Evolutionary conservation across 768 basidiomycete species (phyloP).

Genomic region (Leccinum fibrillosum): DNA sequence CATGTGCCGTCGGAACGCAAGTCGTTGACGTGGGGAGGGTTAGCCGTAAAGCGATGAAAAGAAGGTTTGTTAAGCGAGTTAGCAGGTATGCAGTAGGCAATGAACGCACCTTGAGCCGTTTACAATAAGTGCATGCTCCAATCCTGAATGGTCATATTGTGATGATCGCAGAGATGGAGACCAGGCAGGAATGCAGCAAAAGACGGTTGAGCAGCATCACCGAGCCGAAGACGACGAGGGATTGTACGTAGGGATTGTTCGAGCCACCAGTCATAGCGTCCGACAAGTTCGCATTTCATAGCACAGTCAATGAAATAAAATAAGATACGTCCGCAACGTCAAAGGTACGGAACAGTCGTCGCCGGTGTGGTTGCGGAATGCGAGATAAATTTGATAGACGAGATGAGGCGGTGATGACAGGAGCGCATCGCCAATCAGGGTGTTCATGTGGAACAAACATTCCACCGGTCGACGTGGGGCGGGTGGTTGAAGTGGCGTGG

Average conservation of each 20-base stretch:
- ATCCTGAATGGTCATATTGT: conserved; percentile 42
- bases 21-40: conserved; percentile 1
- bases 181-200: conserved; percentile 1
- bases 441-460: conserved; percentile 4
- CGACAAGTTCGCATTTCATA: conserved; percentile 5
- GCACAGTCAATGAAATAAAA: not conserved
- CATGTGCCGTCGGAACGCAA: conserved; percentile 12
- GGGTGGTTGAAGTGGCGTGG: conserved; percentile 1
- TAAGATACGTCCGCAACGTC: not conserved
- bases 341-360: not conserved
- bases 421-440: conserved; percentile 12
- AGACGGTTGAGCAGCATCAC: conserved; percentile 9
- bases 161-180: conserved; percentile 5
- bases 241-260: not conserved
- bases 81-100: conserved; percentile 1
- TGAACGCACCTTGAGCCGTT: conserved; percentile 74
- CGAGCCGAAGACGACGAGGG: conserved; percentile 11
- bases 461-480: conserved; percentile 4
- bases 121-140: conserved; percentile 84
- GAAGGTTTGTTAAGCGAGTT: conserved; percentile 19
- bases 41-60: conserved; percentile 13
- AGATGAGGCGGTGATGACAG: conserved; percentile 3
- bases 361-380: conserved; percentile 1
- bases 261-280: not conserved
- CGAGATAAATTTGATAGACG: not conserved